Conservation (phyloP, 2,329 filamentous ascomycete genomes). For the Neoascochyta sp. region DNA sequence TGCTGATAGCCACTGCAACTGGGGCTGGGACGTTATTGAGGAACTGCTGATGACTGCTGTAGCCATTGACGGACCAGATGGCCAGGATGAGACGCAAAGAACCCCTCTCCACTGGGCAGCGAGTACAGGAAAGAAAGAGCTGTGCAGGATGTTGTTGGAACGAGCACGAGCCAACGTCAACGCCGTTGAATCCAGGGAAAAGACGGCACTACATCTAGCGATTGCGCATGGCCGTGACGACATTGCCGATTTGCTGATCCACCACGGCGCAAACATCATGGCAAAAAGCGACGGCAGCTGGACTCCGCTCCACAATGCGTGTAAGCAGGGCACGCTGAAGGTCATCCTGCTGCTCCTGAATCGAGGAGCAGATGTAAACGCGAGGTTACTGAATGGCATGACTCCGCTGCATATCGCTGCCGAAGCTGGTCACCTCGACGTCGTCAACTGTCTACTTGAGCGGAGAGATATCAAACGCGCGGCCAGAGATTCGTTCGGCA, state of each 20-base stretch:
- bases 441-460: constrained; percentile 38
- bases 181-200: constrained; percentile 33
- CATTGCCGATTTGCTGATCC: constrained; percentile 33
- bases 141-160: constrained; percentile 49
- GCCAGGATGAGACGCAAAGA: constrained; percentile 46
- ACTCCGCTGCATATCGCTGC: constrained; percentile 40
- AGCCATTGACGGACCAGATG: constrained; percentile 39
- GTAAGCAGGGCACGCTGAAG: constrained; percentile 30
- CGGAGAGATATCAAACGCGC: constrained; percentile 36
- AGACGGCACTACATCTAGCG: constrained; percentile 37
- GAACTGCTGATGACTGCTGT: constrained; percentile 41
- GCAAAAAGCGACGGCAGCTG: constrained; percentile 35
- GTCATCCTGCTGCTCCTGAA: constrained; percentile 29
- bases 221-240: constrained; percentile 35
- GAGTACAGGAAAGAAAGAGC: constrained; percentile 52
- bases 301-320: constrained; percentile 36
- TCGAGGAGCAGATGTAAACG: constrained; percentile 34
- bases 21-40: constrained; percentile 46
- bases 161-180: constrained; percentile 30
- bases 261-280: constrained; percentile 29
- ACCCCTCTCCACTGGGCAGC: constrained; percentile 58
- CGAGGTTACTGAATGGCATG: constrained; percentile 31
- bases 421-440: constrained; percentile 31
- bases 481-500: constrained; percentile 44
- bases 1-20: constrained; percentile 45